Evolutionary conservation across 2,329 filamentous ascomycete genomes (phyloP), one percentile per base, ranked within the genome.

Genomic region (Neodidymelliopsis sp.): DNA sequence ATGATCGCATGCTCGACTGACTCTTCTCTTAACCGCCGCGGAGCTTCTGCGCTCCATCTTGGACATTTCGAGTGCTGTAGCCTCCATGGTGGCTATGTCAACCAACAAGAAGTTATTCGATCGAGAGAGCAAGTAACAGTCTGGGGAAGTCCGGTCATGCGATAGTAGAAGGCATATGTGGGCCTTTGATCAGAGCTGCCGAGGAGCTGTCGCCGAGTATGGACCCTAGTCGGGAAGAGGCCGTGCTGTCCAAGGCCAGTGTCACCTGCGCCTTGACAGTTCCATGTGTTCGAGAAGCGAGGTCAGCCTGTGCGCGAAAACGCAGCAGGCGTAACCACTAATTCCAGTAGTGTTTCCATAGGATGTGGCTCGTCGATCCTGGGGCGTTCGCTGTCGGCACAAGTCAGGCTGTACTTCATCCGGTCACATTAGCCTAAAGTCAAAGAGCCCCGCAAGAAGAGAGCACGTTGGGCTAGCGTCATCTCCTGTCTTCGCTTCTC

Each of bases 1-100:
- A 74, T 96, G 92, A 74, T 97, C 92, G 76, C 92, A 97, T 12
- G 92, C 92, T 64, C 92, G 84, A 75, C 90, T 96, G 67, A 97
- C 96, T 68, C 92, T 84, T 57, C 91, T 84, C 63, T 92, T 84
- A 45, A 96, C 88, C 20, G 88, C 85, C 1, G 83, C 86, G 11
- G 84, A 69, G 44, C 54, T 56, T 53, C 62, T 65, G 12, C 68
- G 68, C 44, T 72, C 67, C n/a, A 64, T 57, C 48, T 67, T 70
- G 28, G 51, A 44, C 30, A 60, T 47, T 6, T 69, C 65, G 24
- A 55, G 47, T n/a, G 61, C 50, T 27, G 57, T 49, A 27, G 59
- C 34, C 38, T 70, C 68, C 67, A 70, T 70, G 15, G 47, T 53
- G 52, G 51, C 33, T 42, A 44, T 40, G 53, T 41, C 45, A 53